phyloP scores from a whole-genome alignment of 1,284 basidiomycete genomes.

The Ganoderma meredithae region DNA sequence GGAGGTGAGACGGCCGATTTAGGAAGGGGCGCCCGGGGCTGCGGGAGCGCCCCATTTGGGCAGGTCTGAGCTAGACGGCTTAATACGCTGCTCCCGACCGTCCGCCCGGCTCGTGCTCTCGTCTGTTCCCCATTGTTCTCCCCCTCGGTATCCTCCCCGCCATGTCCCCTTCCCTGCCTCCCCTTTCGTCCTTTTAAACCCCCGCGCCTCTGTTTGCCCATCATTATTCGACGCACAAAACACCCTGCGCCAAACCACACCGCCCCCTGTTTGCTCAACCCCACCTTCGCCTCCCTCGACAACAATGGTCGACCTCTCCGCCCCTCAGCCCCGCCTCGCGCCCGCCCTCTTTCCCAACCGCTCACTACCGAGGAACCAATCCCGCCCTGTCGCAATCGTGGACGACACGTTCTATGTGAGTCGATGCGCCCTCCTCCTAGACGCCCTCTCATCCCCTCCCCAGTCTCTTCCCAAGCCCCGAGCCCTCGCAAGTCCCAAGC shows the following conservation, averaged over 20 bases:
- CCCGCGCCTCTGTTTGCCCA: slow-evolving; percentile 31
- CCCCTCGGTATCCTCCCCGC: slow-evolving; percentile 27
- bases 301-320: slow-evolving; percentile 33
- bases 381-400: slow-evolving; percentile 30
- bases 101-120: slow-evolving; percentile 24
- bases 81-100: slow-evolving; percentile 19
- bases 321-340: slow-evolving; percentile 38
- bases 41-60: slow-evolving; percentile 16
- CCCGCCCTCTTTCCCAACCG: slow-evolving; percentile 22
- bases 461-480: slow-evolving; percentile 27
- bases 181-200: slow-evolving; percentile 32
- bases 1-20: slow-evolving; percentile 13
- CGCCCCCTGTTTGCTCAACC: slow-evolving; percentile 16
- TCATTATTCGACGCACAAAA: slow-evolving; percentile 31
- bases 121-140: slow-evolving; percentile 36
- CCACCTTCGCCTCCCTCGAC: slow-evolving; percentile 10
- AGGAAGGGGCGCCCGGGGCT: slow-evolving; percentile 17
- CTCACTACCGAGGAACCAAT: slow-evolving; percentile 19
- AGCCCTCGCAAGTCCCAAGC: slow-evolving; percentile 33
- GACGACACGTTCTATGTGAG: slow-evolving; percentile 38
- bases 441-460: slow-evolving; percentile 24
- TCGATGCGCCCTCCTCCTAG: slow-evolving; percentile 15
- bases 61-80: slow-evolving; percentile 17
- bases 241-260: slow-evolving; percentile 13
- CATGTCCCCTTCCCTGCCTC: slow-evolving; percentile 30